phyloP scores from a whole-genome alignment of 352 stramenopile genomes.

The Globisporangium nagaii region DNA sequence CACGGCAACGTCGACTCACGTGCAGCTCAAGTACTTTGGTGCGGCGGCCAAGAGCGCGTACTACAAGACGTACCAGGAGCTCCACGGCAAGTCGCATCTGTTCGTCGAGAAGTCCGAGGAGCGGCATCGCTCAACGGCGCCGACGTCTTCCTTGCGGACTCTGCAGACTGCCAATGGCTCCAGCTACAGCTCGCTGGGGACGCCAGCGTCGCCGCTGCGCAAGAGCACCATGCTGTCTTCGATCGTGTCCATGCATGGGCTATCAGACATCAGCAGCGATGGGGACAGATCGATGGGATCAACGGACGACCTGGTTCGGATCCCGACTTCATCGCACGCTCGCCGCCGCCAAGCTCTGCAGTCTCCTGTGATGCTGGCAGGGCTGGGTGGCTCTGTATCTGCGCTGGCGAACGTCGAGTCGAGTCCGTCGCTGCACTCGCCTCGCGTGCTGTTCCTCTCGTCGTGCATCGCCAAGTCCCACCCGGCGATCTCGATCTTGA shows the following conservation, averaged over 20 bases:
- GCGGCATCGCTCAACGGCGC: constrained; percentile 6
- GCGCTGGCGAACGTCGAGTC: not conserved
- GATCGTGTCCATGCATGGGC: not conserved
- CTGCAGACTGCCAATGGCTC: constrained; percentile 13
- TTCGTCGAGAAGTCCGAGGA: constrained; percentile 48
- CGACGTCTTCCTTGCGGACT: constrained; percentile 10
- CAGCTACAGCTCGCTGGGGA: not conserved
- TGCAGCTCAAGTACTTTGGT: constrained; percentile 46
- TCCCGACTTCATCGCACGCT: not conserved
- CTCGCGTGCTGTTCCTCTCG: constrained; percentile 41
- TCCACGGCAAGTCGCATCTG: constrained; percentile 52
- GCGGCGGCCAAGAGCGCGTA: constrained; percentile 29
- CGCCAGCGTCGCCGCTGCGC: not conserved
- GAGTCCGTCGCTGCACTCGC: constrained; percentile 31
- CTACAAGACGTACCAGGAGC: constrained; percentile 52
- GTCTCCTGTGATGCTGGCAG: not conserved
- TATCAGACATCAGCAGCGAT: not conserved
- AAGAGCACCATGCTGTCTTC: constrained; percentile 2
- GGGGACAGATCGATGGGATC: too few species aligned
- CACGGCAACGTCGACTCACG: not conserved
- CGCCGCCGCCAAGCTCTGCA: constrained; percentile 13
- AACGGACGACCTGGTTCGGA: not conserved
- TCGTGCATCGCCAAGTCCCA: constrained; percentile 41
- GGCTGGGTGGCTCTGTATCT: not conserved
- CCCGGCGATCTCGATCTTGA: constrained; percentile 34